Evolutionary conservation across 164 flowering plant genomes (phyloP).

Genomic region (Stephania japonica): DNA sequence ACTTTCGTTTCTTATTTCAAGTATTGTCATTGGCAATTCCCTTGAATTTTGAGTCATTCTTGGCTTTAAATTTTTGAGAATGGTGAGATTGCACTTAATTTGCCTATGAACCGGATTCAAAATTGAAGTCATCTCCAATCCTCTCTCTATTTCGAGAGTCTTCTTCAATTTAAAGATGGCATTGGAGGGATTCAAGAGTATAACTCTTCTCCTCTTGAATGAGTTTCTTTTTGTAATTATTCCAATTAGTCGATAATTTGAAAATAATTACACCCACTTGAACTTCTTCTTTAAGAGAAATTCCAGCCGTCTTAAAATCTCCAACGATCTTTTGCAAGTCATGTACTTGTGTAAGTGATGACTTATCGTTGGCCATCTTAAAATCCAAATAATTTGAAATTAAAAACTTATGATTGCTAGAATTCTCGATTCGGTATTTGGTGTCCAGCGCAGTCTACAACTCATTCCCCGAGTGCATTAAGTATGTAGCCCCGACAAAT

Average conservation of each 20-base stretch:
- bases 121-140: neutral
- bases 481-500: neutral
- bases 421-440: neutral
- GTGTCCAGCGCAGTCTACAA: neutral
- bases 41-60: neutral
- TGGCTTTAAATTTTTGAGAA: neutral
- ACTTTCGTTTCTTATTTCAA: neutral
- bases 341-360: conserved; percentile 3
- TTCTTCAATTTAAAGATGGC: conserved; percentile 5
- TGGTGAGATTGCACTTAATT: neutral
- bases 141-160: neutral
- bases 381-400: too few relatives aligned
- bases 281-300: neutral
- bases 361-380: too few relatives aligned
- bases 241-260: neutral
- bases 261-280: neutral
- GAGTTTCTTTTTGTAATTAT: too few relatives aligned
- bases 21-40: too few relatives aligned
- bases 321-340: neutral
- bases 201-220: too few relatives aligned
- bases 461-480: neutral
- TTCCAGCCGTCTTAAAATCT: neutral
- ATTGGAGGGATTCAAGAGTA: too few relatives aligned
- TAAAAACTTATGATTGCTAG: conserved; percentile 5
- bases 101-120: neutral